Percentiles rank a stretch among this genome's conserved stretches.
Conservation (phyloP, 1,284 basidiomycete genomes). For the Cryptococcus depauperatus region DNA sequence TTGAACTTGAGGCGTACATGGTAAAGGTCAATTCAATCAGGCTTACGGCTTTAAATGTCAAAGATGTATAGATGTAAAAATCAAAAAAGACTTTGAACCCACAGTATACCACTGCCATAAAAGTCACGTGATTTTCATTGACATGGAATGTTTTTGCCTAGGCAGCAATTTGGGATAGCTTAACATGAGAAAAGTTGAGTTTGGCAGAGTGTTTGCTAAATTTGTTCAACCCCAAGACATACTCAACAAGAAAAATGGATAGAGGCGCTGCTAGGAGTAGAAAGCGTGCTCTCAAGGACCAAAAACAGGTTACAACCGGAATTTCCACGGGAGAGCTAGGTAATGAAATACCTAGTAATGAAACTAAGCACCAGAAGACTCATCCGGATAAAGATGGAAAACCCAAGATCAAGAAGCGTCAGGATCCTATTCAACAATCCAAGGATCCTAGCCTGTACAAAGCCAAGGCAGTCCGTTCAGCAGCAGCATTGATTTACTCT, state of each 20-base stretch:
- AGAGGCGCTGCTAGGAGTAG: constrained; percentile 39
- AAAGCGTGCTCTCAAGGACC: constrained; percentile 17
- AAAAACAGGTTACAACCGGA: not conserved
- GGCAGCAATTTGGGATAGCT: too few species aligned
- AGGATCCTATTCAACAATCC: constrained; percentile 3
- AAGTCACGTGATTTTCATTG: too few species aligned
- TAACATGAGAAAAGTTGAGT: too few species aligned
- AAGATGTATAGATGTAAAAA: too few species aligned
- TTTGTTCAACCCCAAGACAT: too few species aligned
- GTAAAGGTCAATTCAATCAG: too few species aligned
- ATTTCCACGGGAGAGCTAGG: not conserved
- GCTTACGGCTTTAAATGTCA: too few species aligned
- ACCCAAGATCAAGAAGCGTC: not conserved
- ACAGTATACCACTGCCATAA: too few species aligned
- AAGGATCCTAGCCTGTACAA: constrained; percentile 29
- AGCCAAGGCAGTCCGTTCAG: constrained; percentile 36
- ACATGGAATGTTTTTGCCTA: too few species aligned
- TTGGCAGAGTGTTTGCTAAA: too few species aligned
- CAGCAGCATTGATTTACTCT: constrained; percentile 32
- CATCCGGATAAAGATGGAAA: not conserved
- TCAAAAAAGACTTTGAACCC: too few species aligned
- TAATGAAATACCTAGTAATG: not conserved
- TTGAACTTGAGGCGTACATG: constrained; percentile 30
- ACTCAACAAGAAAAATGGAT: too few species aligned
- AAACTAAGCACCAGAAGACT: not conserved